Conservation (phyloP, 768 basidiomycete genomes). For the Austroboletus eburneus region DNA sequence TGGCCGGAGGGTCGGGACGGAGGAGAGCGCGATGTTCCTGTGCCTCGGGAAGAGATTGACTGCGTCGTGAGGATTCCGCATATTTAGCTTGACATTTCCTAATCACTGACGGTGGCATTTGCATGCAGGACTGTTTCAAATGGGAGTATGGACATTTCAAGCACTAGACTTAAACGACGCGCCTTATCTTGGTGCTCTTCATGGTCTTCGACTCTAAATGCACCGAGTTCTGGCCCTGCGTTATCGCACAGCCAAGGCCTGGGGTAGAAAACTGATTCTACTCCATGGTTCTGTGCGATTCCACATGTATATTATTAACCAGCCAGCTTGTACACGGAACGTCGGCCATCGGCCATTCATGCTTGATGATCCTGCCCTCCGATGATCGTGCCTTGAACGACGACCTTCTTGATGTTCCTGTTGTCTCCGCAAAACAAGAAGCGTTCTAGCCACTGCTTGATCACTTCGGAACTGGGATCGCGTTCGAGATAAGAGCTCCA, state of each 20-base stretch:
- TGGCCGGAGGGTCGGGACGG: conserved; percentile 38
- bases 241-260: conserved; percentile 1
- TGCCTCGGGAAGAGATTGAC: conserved; percentile 54
- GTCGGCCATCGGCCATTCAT: not conserved
- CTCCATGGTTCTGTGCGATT: conserved; percentile 1
- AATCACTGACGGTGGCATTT: conserved; percentile 1
- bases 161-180: conserved; percentile 6
- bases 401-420: conserved; percentile 77
- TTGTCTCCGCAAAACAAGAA: conserved; percentile 88
- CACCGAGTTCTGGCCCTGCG: not conserved
- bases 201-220: no score
- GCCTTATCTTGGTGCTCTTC: no score
- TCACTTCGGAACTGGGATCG: conserved; percentile 29
- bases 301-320: not conserved
- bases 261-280: not conserved
- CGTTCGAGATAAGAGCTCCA: conserved; percentile 43
- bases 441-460: conserved; percentile 66
- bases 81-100: not conserved
- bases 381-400: conserved; percentile 75
- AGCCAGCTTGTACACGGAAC: conserved; percentile 6
- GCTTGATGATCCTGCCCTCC: conserved; percentile 55
- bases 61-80: conserved; percentile 47
- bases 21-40: conserved; percentile 47
- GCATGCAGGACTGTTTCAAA: conserved; percentile 68
- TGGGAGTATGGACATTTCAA: conserved; percentile 66